phyloP scores from a whole-genome alignment of 345 rosid species.

The Triadica sebifera region DNA sequence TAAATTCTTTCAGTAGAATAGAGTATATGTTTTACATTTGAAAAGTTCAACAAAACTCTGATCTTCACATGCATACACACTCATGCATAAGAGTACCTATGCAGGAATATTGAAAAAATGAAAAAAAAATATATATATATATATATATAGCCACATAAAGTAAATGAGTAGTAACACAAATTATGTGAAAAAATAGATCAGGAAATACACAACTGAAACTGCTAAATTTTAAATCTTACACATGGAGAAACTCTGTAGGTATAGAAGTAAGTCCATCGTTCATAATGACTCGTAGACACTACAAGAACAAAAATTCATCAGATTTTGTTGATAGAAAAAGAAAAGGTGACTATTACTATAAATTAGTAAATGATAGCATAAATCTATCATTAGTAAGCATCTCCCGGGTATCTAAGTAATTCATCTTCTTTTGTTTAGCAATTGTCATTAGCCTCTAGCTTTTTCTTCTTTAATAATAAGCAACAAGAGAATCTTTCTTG shows the following conservation, averaged over 20 bases:
- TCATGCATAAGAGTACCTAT: neutral
- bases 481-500: too few species aligned
- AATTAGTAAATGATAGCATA: neutral
- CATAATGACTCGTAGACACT: conserved; percentile 90
- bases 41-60: conserved; percentile 2
- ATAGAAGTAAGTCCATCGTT: conserved; percentile 84
- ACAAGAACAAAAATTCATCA: conserved; percentile 35
- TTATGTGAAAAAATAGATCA: neutral
- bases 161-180: neutral
- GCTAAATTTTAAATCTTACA: conserved; percentile 51
- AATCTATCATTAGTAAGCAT: neutral
- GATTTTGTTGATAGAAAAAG: conserved; percentile 14
- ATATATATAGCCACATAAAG: neutral
- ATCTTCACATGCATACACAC: neutral
- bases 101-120: neutral
- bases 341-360: conserved; percentile 8
- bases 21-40: neutral
- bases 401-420: too few species aligned
- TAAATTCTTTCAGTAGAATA: neutral
- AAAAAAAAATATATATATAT: too few species aligned
- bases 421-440: too few species aligned
- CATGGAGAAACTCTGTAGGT: conserved; percentile 74
- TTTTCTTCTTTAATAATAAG: too few species aligned
- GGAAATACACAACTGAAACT: neutral
- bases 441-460: too few species aligned